These are phyloP conservation scores for Cyberlindnera euphorbiiphila DNA, from an alignment of 805 yeast genomes.

Conservation along the genomic window DNA sequence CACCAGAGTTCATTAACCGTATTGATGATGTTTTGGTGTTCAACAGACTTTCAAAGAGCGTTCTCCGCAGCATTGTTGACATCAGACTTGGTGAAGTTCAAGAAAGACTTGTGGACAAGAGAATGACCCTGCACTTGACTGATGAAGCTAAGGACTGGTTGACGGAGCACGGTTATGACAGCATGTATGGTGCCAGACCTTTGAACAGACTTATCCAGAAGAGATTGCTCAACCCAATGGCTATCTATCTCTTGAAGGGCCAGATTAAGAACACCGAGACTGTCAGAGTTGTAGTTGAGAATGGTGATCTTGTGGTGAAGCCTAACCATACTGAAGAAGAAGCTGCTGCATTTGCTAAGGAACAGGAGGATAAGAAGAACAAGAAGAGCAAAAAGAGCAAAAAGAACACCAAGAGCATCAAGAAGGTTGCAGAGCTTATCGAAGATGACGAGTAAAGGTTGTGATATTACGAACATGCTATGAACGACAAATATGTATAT, in stretches of 20 bases:
- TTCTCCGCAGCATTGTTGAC: constrained; percentile 77
- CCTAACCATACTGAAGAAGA: constrained; percentile 43
- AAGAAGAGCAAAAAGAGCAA: background rate
- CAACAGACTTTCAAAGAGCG: constrained; percentile 77
- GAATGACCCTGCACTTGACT: constrained; percentile 57
- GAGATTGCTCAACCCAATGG: constrained; percentile 82
- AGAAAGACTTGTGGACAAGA: constrained; percentile 70
- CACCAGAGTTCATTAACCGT: constrained; percentile 95
- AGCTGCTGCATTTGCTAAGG: constrained; percentile 7
- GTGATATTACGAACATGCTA: constrained; percentile 2
- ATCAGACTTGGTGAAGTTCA: constrained; percentile 79
- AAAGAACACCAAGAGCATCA: background rate
- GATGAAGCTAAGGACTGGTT: constrained; percentile 73
- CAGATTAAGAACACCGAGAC: constrained; percentile 58
- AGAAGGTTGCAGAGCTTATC: constrained; percentile 12
- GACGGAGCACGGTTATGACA: constrained; percentile 84
- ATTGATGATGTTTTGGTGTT: constrained; percentile 92
- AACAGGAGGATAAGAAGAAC: background rate
- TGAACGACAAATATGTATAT: background rate
- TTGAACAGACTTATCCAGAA: constrained; percentile 86
- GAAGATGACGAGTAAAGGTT: constrained; percentile 11
- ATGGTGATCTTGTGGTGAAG: constrained; percentile 40
- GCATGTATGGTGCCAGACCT: constrained; percentile 93
- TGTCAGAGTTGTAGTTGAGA: constrained; percentile 46
- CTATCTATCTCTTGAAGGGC: constrained; percentile 74